Percentiles rank a stretch among this genome's conserved stretches.
Conservation (phyloP, 2,329 filamentous ascomycete species). For the Microsporum audouinii region DNA sequence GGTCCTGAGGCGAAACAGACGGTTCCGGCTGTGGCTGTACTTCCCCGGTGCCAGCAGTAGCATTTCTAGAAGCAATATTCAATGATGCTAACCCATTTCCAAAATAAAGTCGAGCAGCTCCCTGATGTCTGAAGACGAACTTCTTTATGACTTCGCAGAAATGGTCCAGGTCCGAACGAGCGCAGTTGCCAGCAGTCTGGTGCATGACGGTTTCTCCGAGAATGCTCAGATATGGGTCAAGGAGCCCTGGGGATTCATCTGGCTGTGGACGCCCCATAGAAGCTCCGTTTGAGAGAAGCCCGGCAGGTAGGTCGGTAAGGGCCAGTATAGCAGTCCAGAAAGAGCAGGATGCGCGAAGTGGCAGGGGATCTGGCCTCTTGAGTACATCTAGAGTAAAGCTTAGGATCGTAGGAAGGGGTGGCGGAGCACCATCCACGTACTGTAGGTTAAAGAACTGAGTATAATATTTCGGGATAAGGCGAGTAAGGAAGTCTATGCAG, state of each 20-base stretch:
- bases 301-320: slow-evolving; percentile 19
- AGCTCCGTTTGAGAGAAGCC: slow-evolving; percentile 8
- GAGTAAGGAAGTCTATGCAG: slow-evolving; percentile 35
- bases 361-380: slow-evolving; percentile 33
- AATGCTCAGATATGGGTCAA: slow-evolving; percentile 27
- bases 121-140: slow-evolving; percentile 33
- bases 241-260: slow-evolving; percentile 20
- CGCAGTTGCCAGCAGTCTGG: slow-evolving; percentile 34
- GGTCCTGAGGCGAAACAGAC: slow-evolving; percentile 25
- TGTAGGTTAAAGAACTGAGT: slow-evolving; percentile 27
- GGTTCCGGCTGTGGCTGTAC: slow-evolving; percentile 7
- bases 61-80: not conserved
- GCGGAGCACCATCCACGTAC: slow-evolving; percentile 16
- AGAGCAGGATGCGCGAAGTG: slow-evolving; percentile 35
- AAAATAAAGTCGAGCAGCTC: slow-evolving; percentile 29
- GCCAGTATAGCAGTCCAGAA: slow-evolving; percentile 35
- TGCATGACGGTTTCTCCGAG: slow-evolving; percentile 31
- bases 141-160: slow-evolving; percentile 33
- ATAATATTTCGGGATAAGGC: slow-evolving; percentile 34
- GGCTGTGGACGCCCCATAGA: slow-evolving; percentile 12
- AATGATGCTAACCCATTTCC: slow-evolving; percentile 26
- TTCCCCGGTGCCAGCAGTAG: slow-evolving; percentile 5
- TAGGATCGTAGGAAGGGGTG: slow-evolving; percentile 26
- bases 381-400: slow-evolving; percentile 33
- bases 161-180: slow-evolving; percentile 35